Percentiles rank a stretch among this genome's conserved stretches.
phyloP scores from a whole-genome alignment of 2,329 filamentous ascomycete species.

The Beauveria australis region DNA sequence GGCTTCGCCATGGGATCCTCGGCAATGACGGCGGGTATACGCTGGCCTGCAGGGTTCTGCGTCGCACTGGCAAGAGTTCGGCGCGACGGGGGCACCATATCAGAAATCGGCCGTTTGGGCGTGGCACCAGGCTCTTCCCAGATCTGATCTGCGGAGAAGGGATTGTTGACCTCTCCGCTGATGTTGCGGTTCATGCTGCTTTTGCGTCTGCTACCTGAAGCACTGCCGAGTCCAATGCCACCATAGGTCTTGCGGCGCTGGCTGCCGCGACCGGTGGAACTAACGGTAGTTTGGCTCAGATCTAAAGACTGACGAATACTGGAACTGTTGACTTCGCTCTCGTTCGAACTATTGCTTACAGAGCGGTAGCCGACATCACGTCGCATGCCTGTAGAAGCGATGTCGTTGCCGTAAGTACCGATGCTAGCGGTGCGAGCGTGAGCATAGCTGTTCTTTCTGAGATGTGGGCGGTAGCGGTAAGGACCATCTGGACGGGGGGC shows the following conservation, averaged over 20 bases:
- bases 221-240: slow-evolving; percentile 28
- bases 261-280: slow-evolving; percentile 14
- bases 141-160: slow-evolving; percentile 71
- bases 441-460: slow-evolving; percentile 64
- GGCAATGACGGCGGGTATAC: not conserved
- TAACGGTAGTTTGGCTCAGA: slow-evolving; percentile 1
- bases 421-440: slow-evolving; percentile 55
- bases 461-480: slow-evolving; percentile 59
- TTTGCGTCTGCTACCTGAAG: slow-evolving; percentile 42
- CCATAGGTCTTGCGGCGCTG: slow-evolving; percentile 32
- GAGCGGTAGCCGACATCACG: slow-evolving; percentile 36
- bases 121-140: slow-evolving; percentile 72
- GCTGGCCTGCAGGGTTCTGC: slow-evolving; percentile 19
- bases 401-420: slow-evolving; percentile 40
- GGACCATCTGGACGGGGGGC: slow-evolving; percentile 52
- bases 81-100: slow-evolving; percentile 24
- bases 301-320: slow-evolving; percentile 17
- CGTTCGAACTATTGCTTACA: slow-evolving; percentile 44
- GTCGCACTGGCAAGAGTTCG: slow-evolving; percentile 25
- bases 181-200: slow-evolving; percentile 62
- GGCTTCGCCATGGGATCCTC: slow-evolving; percentile 31
- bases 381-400: slow-evolving; percentile 37
- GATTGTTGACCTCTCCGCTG: slow-evolving; percentile 57
- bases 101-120: slow-evolving; percentile 16
- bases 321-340: slow-evolving; percentile 32